phyloP scores from a whole-genome alignment of 139 green algal species.

The Spirogloea muscicola region DNA sequence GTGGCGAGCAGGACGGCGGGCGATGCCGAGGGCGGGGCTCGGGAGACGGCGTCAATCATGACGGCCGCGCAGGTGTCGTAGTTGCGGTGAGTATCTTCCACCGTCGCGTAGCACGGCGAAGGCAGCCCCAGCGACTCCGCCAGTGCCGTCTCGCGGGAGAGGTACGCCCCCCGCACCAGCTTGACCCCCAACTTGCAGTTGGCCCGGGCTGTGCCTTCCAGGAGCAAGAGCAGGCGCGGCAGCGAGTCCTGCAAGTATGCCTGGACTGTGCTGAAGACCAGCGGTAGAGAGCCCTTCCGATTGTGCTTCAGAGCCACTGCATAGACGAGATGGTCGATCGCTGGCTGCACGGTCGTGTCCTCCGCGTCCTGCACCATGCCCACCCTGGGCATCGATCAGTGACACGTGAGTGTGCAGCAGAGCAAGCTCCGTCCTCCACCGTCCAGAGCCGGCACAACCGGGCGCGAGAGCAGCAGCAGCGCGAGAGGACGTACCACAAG shows the following conservation, averaged over 20 bases:
- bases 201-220: constrained; percentile 8
- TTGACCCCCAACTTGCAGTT: constrained; percentile 36
- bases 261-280: constrained; percentile 41
- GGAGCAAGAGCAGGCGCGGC: background rate
- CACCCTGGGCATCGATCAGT: too few relatives aligned
- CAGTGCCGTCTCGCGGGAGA: constrained; percentile 6
- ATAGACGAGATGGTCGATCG: constrained; percentile 38
- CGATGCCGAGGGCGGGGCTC: background rate
- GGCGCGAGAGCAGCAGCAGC: too few relatives aligned
- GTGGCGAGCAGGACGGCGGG: constrained; percentile 33
- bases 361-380: too few relatives aligned
- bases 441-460: too few relatives aligned
- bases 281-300: constrained; percentile 2
- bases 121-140: background rate
- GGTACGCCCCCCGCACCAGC: constrained; percentile 41
- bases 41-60: constrained; percentile 21
- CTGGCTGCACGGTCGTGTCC: constrained; percentile 29
- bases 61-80: constrained; percentile 36
- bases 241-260: constrained; percentile 29
- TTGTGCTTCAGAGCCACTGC: constrained; percentile 31
- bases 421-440: too few relatives aligned
- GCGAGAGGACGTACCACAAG: too few relatives aligned
- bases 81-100: constrained; percentile 28
- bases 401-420: too few relatives aligned
- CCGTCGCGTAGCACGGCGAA: constrained; percentile 17